Percentiles rank a stretch among this genome's conserved stretches.
phyloP scores from a whole-genome alignment of 495 filamentous ascomycete species.

The Neohortaea acidophila region DNA sequence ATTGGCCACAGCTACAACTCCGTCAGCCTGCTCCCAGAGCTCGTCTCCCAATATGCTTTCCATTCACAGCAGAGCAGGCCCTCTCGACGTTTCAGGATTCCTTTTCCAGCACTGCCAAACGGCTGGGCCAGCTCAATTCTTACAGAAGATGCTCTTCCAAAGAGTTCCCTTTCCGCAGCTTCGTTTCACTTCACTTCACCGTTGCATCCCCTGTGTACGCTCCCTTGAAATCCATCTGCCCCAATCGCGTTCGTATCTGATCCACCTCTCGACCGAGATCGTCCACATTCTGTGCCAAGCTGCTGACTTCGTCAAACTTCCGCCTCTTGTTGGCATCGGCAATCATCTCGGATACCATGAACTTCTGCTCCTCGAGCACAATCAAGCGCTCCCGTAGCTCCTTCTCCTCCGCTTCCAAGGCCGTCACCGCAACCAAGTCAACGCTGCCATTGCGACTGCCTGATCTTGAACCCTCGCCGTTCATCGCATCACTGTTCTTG shows the following conservation, averaged over 20 bases:
- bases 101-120: too few relatives aligned
- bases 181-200: conserved; percentile 13
- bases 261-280: conserved; percentile 77
- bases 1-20: too few relatives aligned
- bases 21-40: too few relatives aligned
- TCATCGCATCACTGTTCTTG: conserved; percentile 46
- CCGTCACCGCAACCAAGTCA: conserved; percentile 39
- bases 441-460: conserved; percentile 20
- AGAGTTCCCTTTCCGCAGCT: too few relatives aligned
- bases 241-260: conserved; percentile 40
- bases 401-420: conserved; percentile 74
- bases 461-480: conserved; percentile 15
- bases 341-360: conserved; percentile 82
- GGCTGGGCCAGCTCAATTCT: too few relatives aligned
- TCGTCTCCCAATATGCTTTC: too few relatives aligned
- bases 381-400: conserved; percentile 68
- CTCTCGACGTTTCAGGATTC: too few relatives aligned
- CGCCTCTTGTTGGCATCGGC: conserved; percentile 62
- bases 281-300: conserved; percentile 63
- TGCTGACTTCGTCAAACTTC: conserved; percentile 78
- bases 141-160: too few relatives aligned
- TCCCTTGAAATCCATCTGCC: conserved; percentile 36
- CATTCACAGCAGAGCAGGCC: too few relatives aligned
- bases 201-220: conserved; percentile 17
- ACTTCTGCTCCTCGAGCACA: conserved; percentile 87